Percentiles rank a stretch among this genome's conserved stretches.
Conservation (phyloP, 106 monocot species). For the Xerophyta viscosa region DNA sequence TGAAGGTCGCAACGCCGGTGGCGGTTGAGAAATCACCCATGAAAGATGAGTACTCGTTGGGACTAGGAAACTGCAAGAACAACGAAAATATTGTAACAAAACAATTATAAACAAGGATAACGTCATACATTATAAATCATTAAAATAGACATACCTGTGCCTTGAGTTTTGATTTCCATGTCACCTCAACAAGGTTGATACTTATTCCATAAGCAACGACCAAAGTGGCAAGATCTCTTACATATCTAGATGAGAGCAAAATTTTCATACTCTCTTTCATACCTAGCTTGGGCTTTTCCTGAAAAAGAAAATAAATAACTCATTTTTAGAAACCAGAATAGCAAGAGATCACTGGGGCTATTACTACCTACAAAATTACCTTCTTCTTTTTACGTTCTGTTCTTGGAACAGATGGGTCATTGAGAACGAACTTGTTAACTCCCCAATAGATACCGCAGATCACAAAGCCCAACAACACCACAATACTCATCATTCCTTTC, state of each 20-base stretch:
- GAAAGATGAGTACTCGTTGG: conserved; percentile 96
- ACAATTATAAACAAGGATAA: not conserved
- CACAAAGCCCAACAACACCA: conserved; percentile 60
- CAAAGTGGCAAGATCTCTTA: conserved; percentile 91
- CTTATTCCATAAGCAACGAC: conserved; percentile 98
- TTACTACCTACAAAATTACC: not conserved
- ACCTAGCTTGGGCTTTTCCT: conserved; percentile 90
- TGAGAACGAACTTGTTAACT: conserved; percentile 78
- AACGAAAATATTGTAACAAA: conserved; percentile 3
- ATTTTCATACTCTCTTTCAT: conserved; percentile 93
- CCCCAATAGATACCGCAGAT: conserved; percentile 78
- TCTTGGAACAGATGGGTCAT: conserved; percentile 77
- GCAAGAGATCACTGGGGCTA: not conserved
- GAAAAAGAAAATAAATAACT: conserved; percentile 11
- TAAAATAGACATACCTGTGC: conserved; percentile 63
- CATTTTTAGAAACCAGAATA: not conserved
- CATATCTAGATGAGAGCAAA: conserved; percentile 80
- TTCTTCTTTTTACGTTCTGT: conserved; percentile 76
- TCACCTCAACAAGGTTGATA: conserved; percentile 98
- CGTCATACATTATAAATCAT: not conserved
- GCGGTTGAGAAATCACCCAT: conserved; percentile 98
- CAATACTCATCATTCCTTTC: conserved; percentile 99
- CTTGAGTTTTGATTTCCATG: conserved; percentile 98
- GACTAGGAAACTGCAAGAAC: conserved; percentile 74
- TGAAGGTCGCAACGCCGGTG: conserved; percentile 89